Evolutionary conservation across 2,329 filamentous ascomycete species (phyloP).

Genomic region (Epichloe aotearoae): DNA sequence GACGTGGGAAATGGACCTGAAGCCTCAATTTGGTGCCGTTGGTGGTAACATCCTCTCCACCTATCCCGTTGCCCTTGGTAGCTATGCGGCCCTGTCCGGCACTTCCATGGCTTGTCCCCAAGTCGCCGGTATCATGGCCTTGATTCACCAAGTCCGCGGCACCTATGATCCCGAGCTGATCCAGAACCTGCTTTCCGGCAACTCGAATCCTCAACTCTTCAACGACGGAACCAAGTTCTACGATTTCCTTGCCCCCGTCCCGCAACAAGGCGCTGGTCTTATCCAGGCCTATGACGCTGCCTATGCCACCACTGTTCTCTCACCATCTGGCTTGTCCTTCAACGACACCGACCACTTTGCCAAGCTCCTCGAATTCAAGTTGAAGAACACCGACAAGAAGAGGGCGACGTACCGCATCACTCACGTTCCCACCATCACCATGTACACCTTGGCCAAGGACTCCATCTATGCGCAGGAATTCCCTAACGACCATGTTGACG

Average conservation of each 20-base stretch:
- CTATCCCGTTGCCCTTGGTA: constrained; percentile 31
- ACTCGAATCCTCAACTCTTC: constrained; percentile 34
- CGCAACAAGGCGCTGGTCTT: constrained; percentile 48
- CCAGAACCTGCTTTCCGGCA: constrained; percentile 35
- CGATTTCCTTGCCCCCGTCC: constrained; percentile 35
- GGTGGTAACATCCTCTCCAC: constrained; percentile 47
- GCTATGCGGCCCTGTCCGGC: constrained; percentile 39
- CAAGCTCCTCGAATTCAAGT: constrained; percentile 34
- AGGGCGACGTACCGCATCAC: constrained; percentile 38
- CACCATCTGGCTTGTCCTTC: constrained; percentile 45
- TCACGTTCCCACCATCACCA: constrained; percentile 36
- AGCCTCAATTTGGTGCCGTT: constrained; percentile 42
- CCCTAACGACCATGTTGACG: constrained; percentile 29
- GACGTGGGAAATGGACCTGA: constrained; percentile 42
- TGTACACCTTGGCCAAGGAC: constrained; percentile 31
- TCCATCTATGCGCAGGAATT: constrained; percentile 26
- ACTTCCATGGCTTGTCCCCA: constrained; percentile 50
- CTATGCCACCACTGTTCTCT: constrained; percentile 37
- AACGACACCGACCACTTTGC: constrained; percentile 49
- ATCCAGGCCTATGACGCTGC: constrained; percentile 48
- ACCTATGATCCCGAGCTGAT: constrained; percentile 36
- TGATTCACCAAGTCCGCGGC: constrained; percentile 38
- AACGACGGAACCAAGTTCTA: constrained; percentile 27
- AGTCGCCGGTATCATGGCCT: constrained; percentile 39
- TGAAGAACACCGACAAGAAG: constrained; percentile 39